Evolutionary conservation across 1,284 basidiomycete species (phyloP), one percentile per base, ranked within the genome.

Genomic region (Lentinula novae-zelandiae): DNA sequence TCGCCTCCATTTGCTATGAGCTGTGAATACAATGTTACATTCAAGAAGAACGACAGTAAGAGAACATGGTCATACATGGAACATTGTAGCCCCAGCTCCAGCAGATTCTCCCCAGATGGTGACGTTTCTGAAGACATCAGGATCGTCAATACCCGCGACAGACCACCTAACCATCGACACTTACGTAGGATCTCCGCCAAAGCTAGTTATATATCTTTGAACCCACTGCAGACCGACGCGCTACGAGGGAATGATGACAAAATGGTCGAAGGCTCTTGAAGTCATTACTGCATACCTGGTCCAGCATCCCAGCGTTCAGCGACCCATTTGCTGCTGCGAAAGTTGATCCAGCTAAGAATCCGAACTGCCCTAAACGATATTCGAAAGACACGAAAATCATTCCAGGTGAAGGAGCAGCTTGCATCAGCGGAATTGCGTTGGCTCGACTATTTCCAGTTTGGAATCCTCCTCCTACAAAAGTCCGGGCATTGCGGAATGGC

Each of bases 331-430:
- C 61, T 10, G 65, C 63, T 33, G 40, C 60, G 0, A 63, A 36
- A 15, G 49, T 49, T 5, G 60, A 55, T 15, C 58, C 61, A 39
- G 57, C 63, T 2, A 78, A 66, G 59, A 77, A 78, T 0, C 77
- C 77, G 52, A 77, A 75, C 53, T 73, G 73, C 9, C 76, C 77
- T 6, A 78, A 64, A 6, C 77, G 70, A 64, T 78, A 78, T 58
- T 75, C 72, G 55, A 78, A 76, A 0, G 77, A 73, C 1, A 72
- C 74, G 56, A 77, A 76, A 5, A 78, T 70, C 56, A 77, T 62
- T n/a, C 73, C 74, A n/a, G 71, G 63, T 5, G 65, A 58, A 15
- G 72, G 70, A 15, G 59, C 15, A 68, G 67, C 2, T 67, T 66
- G 58, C 75, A 64, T 46, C 74, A 66, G 31, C 57, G 48, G 74